These are phyloP conservation scores for Exophiala phaeomuriformis DNA, from an alignment of 2,329 filamentous ascomycete genomes.

Conservation along the genomic window DNA sequence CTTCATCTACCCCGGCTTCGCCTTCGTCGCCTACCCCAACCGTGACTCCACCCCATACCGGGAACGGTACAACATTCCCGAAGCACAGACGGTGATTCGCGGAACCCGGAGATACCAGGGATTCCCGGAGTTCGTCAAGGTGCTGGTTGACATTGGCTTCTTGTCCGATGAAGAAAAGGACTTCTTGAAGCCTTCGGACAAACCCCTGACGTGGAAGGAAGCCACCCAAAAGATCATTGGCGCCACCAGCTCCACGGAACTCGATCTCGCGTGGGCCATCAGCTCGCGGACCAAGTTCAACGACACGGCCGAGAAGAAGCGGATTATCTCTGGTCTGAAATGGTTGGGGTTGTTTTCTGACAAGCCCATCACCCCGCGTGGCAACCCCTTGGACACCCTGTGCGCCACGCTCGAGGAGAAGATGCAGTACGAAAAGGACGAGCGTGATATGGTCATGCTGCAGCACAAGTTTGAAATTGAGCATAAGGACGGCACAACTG, in stretches of 20 bases:
- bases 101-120: constrained; percentile 81
- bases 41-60: constrained; percentile 80
- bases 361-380: constrained; percentile 60
- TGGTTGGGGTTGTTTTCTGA: constrained; percentile 65
- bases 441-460: constrained; percentile 73
- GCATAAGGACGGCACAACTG: constrained; percentile 66
- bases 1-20: constrained; percentile 76
- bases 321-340: constrained; percentile 62
- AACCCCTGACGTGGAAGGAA: constrained; percentile 72
- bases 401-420: constrained; percentile 84
- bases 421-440: constrained; percentile 76
- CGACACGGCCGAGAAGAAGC: constrained; percentile 59
- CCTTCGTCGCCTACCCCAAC: constrained; percentile 90
- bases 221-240: constrained; percentile 71
- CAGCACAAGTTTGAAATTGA: constrained; percentile 67
- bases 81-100: constrained; percentile 78
- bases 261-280: constrained; percentile 67
- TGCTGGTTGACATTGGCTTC: constrained; percentile 85
- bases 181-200: constrained; percentile 44
- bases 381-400: constrained; percentile 82
- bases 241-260: constrained; percentile 56
- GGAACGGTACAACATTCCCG: constrained; percentile 84
- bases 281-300: constrained; percentile 67
- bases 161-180: constrained; percentile 62
- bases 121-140: constrained; percentile 83